Conservation (phyloP, 495 filamentous ascomycete genomes). For the Rusavskia elegans region DNA sequence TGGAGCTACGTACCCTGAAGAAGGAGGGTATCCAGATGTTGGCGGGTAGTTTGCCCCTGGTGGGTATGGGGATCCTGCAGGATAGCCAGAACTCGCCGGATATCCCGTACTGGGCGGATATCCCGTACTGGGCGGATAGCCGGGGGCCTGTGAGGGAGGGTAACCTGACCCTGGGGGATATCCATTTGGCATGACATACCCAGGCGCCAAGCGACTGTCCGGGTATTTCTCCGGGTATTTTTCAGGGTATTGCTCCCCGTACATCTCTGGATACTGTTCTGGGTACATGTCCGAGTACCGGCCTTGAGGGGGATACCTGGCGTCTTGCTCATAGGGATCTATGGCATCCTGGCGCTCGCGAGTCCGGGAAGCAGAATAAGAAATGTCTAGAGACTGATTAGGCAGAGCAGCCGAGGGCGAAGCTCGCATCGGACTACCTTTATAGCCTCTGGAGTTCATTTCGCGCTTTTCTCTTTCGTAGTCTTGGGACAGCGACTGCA, state of each 20-base stretch:
- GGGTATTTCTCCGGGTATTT: not conserved
- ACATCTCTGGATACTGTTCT: not conserved
- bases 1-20: not conserved
- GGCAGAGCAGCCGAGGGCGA: not conserved
- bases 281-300: not conserved
- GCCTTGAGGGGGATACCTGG: not conserved
- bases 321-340: conserved; percentile 1
- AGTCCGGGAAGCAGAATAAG: conserved; percentile 8
- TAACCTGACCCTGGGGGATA: conserved; percentile 2
- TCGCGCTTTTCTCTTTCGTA: conserved; percentile 11
- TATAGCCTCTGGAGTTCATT: conserved; percentile 4
- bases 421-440: conserved; percentile 8
- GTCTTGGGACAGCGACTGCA: conserved; percentile 9
- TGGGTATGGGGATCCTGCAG: conserved; percentile 2
- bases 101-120: conserved; percentile 7
- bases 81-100: conserved; percentile 4
- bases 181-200: not conserved
- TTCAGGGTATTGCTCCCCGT: not conserved
- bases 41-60: not conserved
- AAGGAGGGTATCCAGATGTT: not conserved
- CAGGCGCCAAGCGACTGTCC: not conserved
- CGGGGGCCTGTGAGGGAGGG: conserved; percentile 1
- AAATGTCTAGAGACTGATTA: conserved; percentile 4
- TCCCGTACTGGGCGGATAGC: conserved; percentile 1
- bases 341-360: conserved; percentile 4